Base-by-base conservation (phyloP, 2,329 filamentous ascomycete species). In the Geosmithia morbida region DNA sequence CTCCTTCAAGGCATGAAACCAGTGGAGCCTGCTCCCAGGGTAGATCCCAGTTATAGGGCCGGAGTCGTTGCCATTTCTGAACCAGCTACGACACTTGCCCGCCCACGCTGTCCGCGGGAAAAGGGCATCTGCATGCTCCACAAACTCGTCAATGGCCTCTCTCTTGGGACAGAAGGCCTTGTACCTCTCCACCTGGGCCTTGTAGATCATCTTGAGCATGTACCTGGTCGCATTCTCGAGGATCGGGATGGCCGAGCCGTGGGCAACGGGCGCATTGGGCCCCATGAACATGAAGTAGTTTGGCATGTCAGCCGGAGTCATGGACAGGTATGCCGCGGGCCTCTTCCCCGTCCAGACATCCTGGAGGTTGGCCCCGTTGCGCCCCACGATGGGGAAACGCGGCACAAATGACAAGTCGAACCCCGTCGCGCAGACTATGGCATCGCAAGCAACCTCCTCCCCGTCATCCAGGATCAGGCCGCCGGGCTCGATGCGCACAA, bases 21-120 rank as follows among this genome's bases (percentile, higher is more conserved):
- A 74, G 52, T 74, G 69, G 45, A 70, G 58, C 22, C 70, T 61
- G 52, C 67, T 70, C 11, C 71, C 71, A 0, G 71, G 70, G 50
- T 74, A 71, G 46, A 75, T 57, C 7, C 33, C 33, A 16, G 68
- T 70, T 8, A 64, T 67, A 2, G 66, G 65, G 0, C 68, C 71
- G 37, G 67, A 59, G 7, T 54, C 58, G 14, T 52, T 56, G 11
- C 65, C 69, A 40, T 63, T 60, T 56, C 73, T 75, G 57, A 70
- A 76, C 71, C 71, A 75, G 11, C 69, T 72, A 11, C 65, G 61
- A 48, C 70, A 71, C 22, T 60, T 57, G n/a, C 65, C 61, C 14
- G 66, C 55, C 68, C 73, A 77, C 2, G 69, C 66, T 1, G 71
- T 75, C 19, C 69, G 68, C 43, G 72, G 72, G 68, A 78, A 74